Evolutionary conservation across 345 rosid genomes (phyloP), one percentile per base, ranked within the genome.

Genomic region (Eucalyptus erythrocorys): DNA sequence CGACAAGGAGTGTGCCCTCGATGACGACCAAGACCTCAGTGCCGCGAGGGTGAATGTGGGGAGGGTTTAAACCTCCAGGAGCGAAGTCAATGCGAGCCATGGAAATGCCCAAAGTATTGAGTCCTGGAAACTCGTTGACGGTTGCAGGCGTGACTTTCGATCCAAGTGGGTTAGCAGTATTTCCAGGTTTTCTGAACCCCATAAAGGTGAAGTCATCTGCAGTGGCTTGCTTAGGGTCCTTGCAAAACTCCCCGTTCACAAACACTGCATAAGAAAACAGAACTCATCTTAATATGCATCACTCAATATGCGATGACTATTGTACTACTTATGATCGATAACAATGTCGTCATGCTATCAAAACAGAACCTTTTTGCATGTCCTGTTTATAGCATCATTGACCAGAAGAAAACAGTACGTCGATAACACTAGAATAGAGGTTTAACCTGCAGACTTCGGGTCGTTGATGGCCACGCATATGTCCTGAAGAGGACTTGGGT

Each of bases 11-110:
- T 6, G 87, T 88, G 24, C 92, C 94, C 87, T 92, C 92, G 8
- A 89, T 5, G 24, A 92, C 91, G 17, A 90, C 88, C 50, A 93
- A 88, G 30, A 92, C 87, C 87, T 93, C 93, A 9, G 92, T 90
- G 86, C 57, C 93, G 27, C 93, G 91, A 2, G 93, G 93, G 71
- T 93, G 94, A 24, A 87, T 90, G 89, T 92, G 94, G 45, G 92
- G 94, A 10, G 94, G 94, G 87, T 90, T 92, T 85, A 91, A 91
- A 21, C 94, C 88, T 8, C 87, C 11, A 0, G 89, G 92, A 9
- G 89, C 90, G 6, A 34, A 90, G 88, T 92, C 92, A n/a, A 90
- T 14, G 43, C 92, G 88, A 84, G 19, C 93, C 42, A 79, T 7
- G 22, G 92, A 90, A 14, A 90, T 79, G 22, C 91, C 91, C 26